These are phyloP conservation scores for Rhizophagus prolifer DNA, from an alignment of 192 early-diverging fungal genomes.

Conservation along the genomic window DNA sequence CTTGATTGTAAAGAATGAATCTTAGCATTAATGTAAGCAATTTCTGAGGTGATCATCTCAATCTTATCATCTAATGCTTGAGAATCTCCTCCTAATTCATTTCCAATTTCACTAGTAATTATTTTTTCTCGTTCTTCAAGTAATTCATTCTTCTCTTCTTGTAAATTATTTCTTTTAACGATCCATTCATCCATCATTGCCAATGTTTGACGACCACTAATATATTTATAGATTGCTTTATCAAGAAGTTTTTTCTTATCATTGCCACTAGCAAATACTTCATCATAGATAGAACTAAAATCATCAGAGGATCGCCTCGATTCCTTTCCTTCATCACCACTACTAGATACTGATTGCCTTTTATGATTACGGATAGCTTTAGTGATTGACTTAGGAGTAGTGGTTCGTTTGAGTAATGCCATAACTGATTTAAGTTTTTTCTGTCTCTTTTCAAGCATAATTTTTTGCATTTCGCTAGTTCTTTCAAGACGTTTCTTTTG, in stretches of 20 bases:
- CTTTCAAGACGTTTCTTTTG: conserved; percentile 54
- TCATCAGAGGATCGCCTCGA: background rate
- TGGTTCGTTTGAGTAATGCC: conserved; percentile 51
- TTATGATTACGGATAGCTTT: no score
- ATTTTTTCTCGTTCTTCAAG: no score
- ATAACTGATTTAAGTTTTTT: conserved; percentile 54
- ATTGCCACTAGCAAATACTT: no score
- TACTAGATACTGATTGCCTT: no score
- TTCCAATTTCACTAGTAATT: no score
- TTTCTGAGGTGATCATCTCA: no score
- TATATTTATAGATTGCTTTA: conserved; percentile 55
- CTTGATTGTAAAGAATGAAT: conserved; percentile 42
- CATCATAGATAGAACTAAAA: no score
- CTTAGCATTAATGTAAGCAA: no score
- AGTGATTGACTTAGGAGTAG: conserved; percentile 14
- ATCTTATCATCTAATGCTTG: no score
- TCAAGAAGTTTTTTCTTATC: conserved; percentile 47
- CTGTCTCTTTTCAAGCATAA: conserved; percentile 56
- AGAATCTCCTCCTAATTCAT: conserved; percentile 30
- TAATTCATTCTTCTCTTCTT: no score
- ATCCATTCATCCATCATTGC: conserved; percentile 55
- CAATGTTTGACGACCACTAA: conserved; percentile 50
- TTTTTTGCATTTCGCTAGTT: conserved; percentile 53
- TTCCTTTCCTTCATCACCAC: conserved; percentile 21
- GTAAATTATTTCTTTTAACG: conserved; percentile 47